Base-by-base conservation (phyloP, 768 basidiomycete species). In the Boletus sp. region DNA sequence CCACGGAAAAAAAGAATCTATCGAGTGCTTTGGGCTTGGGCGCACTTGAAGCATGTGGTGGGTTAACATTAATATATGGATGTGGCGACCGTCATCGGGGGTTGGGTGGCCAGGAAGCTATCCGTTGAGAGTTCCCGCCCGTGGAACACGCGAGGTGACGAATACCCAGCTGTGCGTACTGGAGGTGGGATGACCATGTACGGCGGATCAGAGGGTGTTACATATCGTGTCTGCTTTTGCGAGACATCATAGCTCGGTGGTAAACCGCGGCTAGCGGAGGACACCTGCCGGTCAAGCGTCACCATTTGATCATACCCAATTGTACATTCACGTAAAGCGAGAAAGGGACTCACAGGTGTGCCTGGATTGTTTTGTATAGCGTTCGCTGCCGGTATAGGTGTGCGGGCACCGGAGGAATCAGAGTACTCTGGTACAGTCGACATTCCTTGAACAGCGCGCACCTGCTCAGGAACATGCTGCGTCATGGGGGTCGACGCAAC, bases 141-240 rank as follows among this genome's bases (percentile, higher is more conserved):
- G 33, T 70, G 66, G 27, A 57, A 50, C 11, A 27, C 23, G 21
- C 40, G 62, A 8, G 59, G 60, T 29, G 59, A 58, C 21, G 50
- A 46, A 30, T 74, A 71, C 10, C 72, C 74, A 5, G 71, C 73
- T 4, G 67, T 69, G 29, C 74, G 70, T 27, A 74, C 74, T 13
- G 74, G 58, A 2, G 66, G 65, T 5, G 76, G 77, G 57, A 75
- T 72, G 32, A 72, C 51, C 66, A 69, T 65, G 15, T 68, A 57
- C 27, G 68, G 64, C 47, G 68, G 64, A 48, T 72, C 70, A 7
- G 64, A 56, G 9, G 58, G 64, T 17, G 49, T 34, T 15, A 59
- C 30, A 23, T 55, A 43, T 17, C 49, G 58, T 14, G 33, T 47
- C 13, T 57, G 60, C 17, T n/a, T 34, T 19, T 51, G 55, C 3